Conservation (phyloP, 768 basidiomycete genomes). For the Trametes punicea region DNA sequence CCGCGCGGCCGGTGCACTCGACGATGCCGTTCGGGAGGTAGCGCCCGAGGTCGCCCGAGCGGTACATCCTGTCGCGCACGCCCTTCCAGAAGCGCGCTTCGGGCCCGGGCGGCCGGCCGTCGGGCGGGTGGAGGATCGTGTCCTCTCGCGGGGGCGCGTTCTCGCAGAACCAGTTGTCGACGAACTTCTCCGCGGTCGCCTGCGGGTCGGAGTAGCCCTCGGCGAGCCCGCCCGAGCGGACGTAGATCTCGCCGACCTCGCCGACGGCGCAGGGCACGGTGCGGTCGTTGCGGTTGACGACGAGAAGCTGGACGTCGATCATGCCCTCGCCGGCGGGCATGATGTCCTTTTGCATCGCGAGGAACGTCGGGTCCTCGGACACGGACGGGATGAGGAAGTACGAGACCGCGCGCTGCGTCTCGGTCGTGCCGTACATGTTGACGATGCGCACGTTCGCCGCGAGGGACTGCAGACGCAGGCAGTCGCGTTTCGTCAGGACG, state of each 20-base stretch:
- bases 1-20: constrained; percentile 95
- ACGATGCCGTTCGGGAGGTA: constrained; percentile 91
- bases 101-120: constrained; percentile 51
- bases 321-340: constrained; percentile 98
- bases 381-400: constrained; percentile 92
- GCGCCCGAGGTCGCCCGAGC: constrained; percentile 93
- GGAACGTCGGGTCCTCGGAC: constrained; percentile 80
- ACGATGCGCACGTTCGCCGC: constrained; percentile 91
- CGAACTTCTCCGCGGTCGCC: constrained; percentile 88
- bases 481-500: constrained; percentile 96
- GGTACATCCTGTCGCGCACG: constrained; percentile 95
- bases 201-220: constrained; percentile 89
- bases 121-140: constrained; percentile 61
- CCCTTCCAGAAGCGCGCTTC: constrained; percentile 91
- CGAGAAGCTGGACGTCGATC: constrained; percentile 95
- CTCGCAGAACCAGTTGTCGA: constrained; percentile 85
- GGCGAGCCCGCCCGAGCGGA: constrained; percentile 91
- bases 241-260: constrained; percentile 98
- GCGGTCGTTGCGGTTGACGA: constrained; percentile 88
- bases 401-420: constrained; percentile 97
- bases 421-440: constrained; percentile 99
- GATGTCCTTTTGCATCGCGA: constrained; percentile 92
- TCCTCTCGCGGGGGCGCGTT: constrained; percentile 54
- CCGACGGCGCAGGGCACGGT: constrained; percentile 88
- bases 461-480: constrained; percentile 87